phyloP scores from a whole-genome alignment of 2,329 filamentous ascomycete genomes.

The Colletotrichum somersetense region DNA sequence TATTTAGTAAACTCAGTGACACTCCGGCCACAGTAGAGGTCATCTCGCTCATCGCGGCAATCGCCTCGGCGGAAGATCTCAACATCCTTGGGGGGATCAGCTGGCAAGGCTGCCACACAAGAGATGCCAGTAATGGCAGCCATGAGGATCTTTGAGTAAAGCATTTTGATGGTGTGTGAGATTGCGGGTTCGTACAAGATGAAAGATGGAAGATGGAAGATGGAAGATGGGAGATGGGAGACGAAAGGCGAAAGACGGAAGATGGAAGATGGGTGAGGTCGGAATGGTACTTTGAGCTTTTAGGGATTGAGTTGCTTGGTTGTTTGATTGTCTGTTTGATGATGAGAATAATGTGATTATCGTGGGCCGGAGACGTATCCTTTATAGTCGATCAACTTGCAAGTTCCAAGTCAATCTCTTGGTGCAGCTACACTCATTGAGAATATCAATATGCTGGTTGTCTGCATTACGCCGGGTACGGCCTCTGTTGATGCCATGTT shows the following conservation, averaged over 20 bases:
- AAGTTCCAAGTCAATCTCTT: not conserved
- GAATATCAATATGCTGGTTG: not conserved
- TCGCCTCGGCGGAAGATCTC: slow-evolving; percentile 31
- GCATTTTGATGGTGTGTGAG: slow-evolving; percentile 24
- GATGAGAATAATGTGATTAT: not conserved
- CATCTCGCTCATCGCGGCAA: slow-evolving; percentile 24
- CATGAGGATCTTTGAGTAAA: slow-evolving; percentile 28
- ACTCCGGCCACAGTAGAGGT: slow-evolving; percentile 35
- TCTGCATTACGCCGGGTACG: not conserved
- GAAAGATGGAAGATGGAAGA: slow-evolving; percentile 4
- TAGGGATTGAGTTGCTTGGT: slow-evolving; percentile 21
- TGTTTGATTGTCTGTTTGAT: slow-evolving; percentile 25
- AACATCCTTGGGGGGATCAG: slow-evolving; percentile 18
- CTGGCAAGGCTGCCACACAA: slow-evolving; percentile 32
- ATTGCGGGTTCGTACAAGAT: slow-evolving; percentile 1
- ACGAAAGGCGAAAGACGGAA: too few species aligned
- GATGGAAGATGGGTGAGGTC: slow-evolving; percentile 17
- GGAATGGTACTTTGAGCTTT: slow-evolving; percentile 27
- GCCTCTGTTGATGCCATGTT: not conserved
- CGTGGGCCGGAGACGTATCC: not conserved
- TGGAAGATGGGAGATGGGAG: slow-evolving; percentile 5
- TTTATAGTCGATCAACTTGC: slow-evolving; percentile 21
- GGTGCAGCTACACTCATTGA: not conserved
- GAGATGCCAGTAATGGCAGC: slow-evolving; percentile 30
- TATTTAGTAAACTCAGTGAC: slow-evolving; percentile 31